Conservation (phyloP, 2,329 filamentous ascomycete species). For the Fusarium setosum region DNA sequence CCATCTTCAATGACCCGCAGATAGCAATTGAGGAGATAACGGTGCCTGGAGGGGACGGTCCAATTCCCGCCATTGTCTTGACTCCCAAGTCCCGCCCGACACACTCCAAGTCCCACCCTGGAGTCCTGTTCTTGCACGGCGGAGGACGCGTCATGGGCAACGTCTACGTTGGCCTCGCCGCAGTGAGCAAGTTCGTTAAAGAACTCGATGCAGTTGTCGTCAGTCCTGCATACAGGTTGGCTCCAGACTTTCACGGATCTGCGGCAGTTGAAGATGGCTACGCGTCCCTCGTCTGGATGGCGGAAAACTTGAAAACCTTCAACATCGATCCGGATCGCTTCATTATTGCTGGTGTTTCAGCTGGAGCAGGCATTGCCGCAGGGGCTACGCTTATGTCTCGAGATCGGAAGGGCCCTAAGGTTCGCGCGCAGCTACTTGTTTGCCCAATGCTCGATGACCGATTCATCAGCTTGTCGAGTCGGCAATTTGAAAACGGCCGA, state of each 20-base stretch:
- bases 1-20: conserved; percentile 3
- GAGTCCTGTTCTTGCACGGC: conserved; percentile 13
- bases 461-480: not conserved
- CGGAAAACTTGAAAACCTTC: not conserved
- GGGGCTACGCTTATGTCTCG: not conserved
- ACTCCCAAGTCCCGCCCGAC: not conserved
- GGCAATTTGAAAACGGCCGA: conserved; percentile 16
- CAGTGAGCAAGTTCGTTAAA: conserved; percentile 1
- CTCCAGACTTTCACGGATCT: conserved; percentile 4
- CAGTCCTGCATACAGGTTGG: conserved; percentile 7
- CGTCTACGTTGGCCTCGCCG: conserved; percentile 1
- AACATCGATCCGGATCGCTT: conserved; percentile 7
- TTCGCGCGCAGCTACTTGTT: conserved; percentile 12
- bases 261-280: conserved; percentile 14
- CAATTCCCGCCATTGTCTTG: not conserved
- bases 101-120: not conserved
- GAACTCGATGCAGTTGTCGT: conserved; percentile 14
- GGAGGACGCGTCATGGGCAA: conserved; percentile 20
- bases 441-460: conserved; percentile 31
- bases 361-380: conserved; percentile 19
- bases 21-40: not conserved
- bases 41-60: not conserved
- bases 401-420: conserved; percentile 3
- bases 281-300: conserved; percentile 4
- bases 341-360: conserved; percentile 14